Evolutionary conservation across 73 alveolate species (phyloP).

Genomic region (Paramecium tetraurelia): DNA sequence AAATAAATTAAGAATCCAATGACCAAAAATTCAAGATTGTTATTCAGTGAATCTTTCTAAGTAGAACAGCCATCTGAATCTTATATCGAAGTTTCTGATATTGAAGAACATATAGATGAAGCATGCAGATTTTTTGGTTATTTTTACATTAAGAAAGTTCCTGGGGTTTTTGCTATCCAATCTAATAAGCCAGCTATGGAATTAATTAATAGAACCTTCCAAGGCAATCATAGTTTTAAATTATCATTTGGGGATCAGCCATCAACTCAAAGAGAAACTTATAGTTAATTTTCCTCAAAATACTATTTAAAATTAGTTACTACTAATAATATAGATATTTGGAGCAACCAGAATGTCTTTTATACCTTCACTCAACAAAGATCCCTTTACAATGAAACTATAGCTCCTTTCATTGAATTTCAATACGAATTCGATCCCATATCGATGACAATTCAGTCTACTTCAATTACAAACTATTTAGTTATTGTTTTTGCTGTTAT

Average conservation of each 20-base stretch:
- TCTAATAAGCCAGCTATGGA: background rate
- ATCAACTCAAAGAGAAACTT: background rate
- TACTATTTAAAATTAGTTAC: conserved; percentile 40
- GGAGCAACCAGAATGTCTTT: background rate
- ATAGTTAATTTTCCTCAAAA: background rate
- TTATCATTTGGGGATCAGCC: background rate
- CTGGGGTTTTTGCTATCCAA: background rate
- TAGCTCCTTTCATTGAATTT: background rate
- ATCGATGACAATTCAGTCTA: background rate
- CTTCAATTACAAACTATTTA: background rate
- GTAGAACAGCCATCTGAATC: background rate
- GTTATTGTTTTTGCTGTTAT: conserved; percentile 1
- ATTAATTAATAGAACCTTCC: background rate
- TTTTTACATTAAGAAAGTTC: background rate
- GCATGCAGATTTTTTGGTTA: conserved; percentile 25
- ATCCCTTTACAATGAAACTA: background rate
- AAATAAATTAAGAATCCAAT: background rate
- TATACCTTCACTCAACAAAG: background rate
- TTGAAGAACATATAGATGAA: conserved; percentile 30
- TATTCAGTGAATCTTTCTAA: conserved; percentile 5
- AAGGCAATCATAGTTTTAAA: background rate
- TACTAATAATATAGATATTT: background rate
- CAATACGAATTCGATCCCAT: conserved; percentile 44
- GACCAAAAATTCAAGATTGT: background rate
- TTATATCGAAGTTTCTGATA: background rate